Conservation (phyloP, 2,329 filamentous ascomycete species). For the Penicillium sp. region DNA sequence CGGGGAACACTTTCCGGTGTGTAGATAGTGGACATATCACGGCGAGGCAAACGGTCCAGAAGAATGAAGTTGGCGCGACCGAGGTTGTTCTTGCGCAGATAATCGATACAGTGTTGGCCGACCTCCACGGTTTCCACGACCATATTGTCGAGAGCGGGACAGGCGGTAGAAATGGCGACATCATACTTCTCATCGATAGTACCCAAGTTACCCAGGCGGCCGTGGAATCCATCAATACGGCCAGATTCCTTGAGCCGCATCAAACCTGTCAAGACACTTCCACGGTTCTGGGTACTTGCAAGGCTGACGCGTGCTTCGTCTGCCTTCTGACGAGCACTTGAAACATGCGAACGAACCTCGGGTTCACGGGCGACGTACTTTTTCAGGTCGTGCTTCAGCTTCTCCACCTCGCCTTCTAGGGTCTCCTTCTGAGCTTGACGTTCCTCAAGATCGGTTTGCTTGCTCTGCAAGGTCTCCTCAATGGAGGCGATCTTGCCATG, state of each 20-base stretch:
- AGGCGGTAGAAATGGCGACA: slow-evolving; percentile 96
- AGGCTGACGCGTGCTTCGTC: slow-evolving; percentile 92
- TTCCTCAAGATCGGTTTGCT: slow-evolving; percentile 71
- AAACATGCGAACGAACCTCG: slow-evolving; percentile 78
- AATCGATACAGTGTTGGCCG: slow-evolving; percentile 96
- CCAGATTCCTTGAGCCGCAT: slow-evolving; percentile 96
- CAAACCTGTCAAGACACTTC: slow-evolving; percentile 85
- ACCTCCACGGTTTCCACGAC: slow-evolving; percentile 95
- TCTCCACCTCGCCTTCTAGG: slow-evolving; percentile 72
- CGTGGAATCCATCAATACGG: slow-evolving; percentile 95
- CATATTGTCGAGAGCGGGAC: slow-evolving; percentile 87
- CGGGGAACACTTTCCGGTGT: slow-evolving; percentile 92
- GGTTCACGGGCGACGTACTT: slow-evolving; percentile 76
- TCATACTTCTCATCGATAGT: slow-evolving; percentile 94
- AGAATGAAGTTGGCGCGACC: slow-evolving; percentile 97
- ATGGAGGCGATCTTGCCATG: slow-evolving; percentile 75
- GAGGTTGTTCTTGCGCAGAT: slow-evolving; percentile 94
- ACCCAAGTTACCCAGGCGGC: slow-evolving; percentile 88
- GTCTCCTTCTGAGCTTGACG: slow-evolving; percentile 71
- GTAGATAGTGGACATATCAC: slow-evolving; percentile 75
- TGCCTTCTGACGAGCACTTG: slow-evolving; percentile 86
- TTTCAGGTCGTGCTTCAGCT: slow-evolving; percentile 70
- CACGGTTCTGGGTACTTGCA: slow-evolving; percentile 85
- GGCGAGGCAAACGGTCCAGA: slow-evolving; percentile 77
- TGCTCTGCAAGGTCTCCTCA: slow-evolving; percentile 68